Evolutionary conservation across 1,139 yeast genomes (phyloP).

Genomic region (Keqinozyma sinolaborantium): DNA sequence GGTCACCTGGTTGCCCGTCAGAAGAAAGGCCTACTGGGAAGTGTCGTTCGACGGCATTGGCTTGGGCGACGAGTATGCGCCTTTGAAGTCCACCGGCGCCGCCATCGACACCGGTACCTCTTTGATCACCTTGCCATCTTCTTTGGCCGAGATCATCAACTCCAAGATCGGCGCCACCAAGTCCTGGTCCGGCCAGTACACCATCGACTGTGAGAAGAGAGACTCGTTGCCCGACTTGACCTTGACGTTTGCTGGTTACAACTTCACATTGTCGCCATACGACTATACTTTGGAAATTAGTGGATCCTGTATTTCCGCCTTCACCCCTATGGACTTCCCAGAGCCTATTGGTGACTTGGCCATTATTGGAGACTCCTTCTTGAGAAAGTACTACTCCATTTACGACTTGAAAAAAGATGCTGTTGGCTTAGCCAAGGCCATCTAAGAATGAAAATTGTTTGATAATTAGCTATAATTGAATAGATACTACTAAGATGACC

Average conservation of each 20-base stretch:
- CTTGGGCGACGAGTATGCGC: slow-evolving; percentile 87
- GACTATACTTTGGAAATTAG: slow-evolving; percentile 92
- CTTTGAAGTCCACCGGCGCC: slow-evolving; percentile 81
- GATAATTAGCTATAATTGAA: background rate
- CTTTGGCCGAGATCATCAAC: slow-evolving; percentile 91
- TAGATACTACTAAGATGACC: no score
- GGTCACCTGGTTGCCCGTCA: slow-evolving; percentile 91
- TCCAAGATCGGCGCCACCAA: slow-evolving; percentile 95
- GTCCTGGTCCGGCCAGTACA: slow-evolving; percentile 96
- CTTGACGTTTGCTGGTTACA: slow-evolving; percentile 81
- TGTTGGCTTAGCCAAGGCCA: slow-evolving; percentile 85
- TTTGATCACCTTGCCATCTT: slow-evolving; percentile 88
- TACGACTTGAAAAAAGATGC: slow-evolving; percentile 88
- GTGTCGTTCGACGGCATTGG: slow-evolving; percentile 88
- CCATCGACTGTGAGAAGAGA: slow-evolving; percentile 83
- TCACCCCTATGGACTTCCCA: slow-evolving; percentile 97
- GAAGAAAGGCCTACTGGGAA: slow-evolving; percentile 99
- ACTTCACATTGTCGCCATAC: slow-evolving; percentile 81
- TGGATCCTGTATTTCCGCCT: slow-evolving; percentile 93
- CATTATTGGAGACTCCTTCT: slow-evolving; percentile 94
- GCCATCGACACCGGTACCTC: slow-evolving; percentile 99
- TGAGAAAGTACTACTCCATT: slow-evolving; percentile 89
- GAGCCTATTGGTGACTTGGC: slow-evolving; percentile 95
- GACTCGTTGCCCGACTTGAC: slow-evolving; percentile 86
- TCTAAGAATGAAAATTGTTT: slow-evolving; percentile 8